Conservation (phyloP, 352 stramenopile genomes). For the Phytophthora cajani region DNA sequence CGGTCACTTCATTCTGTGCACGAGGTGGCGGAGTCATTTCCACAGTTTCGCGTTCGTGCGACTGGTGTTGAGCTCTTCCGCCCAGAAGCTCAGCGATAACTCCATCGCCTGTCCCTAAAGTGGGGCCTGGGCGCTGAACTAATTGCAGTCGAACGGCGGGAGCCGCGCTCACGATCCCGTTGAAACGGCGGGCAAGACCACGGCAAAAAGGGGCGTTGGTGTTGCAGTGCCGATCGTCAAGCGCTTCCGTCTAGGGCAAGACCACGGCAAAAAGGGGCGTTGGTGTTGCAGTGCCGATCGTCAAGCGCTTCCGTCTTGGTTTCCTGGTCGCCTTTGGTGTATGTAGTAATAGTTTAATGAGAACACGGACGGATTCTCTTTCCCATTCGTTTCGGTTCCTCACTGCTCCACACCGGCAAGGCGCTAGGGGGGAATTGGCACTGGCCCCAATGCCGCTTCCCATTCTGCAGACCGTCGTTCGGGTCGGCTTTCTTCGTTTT, state of each 20-base stretch:
- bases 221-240: background rate
- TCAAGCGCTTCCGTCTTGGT: conserved; percentile 1
- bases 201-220: background rate
- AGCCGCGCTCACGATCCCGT: conserved; percentile 2
- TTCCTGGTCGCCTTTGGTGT: background rate
- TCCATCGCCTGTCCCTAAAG: conserved; percentile 1
- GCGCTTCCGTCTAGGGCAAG: background rate
- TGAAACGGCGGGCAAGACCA: conserved; percentile 11
- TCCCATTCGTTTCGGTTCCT: conserved; percentile 12
- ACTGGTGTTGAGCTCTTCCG: conserved; percentile 1
- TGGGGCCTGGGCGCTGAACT: background rate
- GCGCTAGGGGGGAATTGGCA: background rate
- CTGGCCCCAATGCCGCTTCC: conserved; percentile 25
- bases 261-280: background rate
- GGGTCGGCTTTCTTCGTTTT: conserved; percentile 4
- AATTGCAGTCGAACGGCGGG: conserved; percentile 7
- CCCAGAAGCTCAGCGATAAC: conserved; percentile 10
- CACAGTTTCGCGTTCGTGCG: conserved; percentile 6
- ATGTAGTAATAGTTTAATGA: no score
- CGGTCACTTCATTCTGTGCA: conserved; percentile 2
- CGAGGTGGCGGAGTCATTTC: conserved; percentile 15
- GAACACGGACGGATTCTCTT: conserved; percentile 4
- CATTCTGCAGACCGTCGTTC: conserved; percentile 2
- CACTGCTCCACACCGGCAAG: conserved; percentile 1
- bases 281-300: background rate